Conservation (phyloP, 345 rosid genomes). For the Hypericum androsaemum region DNA sequence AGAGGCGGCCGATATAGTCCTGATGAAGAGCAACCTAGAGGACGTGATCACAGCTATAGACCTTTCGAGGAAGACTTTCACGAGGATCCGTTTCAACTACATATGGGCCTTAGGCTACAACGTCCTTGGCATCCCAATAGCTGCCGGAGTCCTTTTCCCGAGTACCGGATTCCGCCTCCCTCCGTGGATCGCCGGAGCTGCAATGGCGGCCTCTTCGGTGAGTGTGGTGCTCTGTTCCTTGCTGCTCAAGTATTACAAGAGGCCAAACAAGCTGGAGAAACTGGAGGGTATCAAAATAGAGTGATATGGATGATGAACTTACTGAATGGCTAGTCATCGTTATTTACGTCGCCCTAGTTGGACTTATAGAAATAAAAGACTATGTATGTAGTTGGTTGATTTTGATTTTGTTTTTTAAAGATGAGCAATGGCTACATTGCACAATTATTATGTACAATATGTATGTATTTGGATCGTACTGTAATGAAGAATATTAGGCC, state of each 20-base stretch:
- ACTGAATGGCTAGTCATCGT: no score
- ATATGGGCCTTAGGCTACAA: slow-evolving; percentile 92
- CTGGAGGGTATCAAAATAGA: slow-evolving; percentile 47
- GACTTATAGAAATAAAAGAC: no score
- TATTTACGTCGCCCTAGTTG: no score
- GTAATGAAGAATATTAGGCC: no score
- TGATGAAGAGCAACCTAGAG: slow-evolving; percentile 88
- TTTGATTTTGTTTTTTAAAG: no score
- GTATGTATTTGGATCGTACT: no score
- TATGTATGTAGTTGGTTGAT: no score
- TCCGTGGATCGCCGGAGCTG: slow-evolving; percentile 97
- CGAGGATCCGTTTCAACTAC: slow-evolving; percentile 81
- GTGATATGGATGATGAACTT: no score
- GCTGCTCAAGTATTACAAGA: slow-evolving; percentile 56
- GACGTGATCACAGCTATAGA: slow-evolving; percentile 92
- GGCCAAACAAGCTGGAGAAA: slow-evolving; percentile 55
- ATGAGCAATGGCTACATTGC: no score
- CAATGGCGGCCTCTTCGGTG: slow-evolving; percentile 96
- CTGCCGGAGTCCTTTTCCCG: slow-evolving; percentile 80
- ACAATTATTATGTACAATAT: no score
- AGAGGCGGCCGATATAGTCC: slow-evolving; percentile 92
- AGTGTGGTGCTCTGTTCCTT: slow-evolving; percentile 90
- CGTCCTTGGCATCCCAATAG: slow-evolving; percentile 72
- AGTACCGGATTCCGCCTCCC: slow-evolving; percentile 57
- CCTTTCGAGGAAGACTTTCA: slow-evolving; percentile 70